Conservation (phyloP, 179 eudicot species). For the Silene coronaria region DNA sequence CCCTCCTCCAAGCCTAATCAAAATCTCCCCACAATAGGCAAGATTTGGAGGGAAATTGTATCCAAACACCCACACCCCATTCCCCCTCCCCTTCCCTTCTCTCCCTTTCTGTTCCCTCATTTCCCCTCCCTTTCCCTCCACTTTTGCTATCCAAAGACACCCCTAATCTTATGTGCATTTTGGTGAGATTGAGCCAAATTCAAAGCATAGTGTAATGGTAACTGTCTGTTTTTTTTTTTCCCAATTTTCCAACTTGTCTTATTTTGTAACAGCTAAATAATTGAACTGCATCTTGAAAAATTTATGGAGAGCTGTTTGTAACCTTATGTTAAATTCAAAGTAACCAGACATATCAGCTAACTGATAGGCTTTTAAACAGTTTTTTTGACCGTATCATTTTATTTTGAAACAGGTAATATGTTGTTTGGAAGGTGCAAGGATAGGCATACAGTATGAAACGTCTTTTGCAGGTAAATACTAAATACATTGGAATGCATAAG, state of each 20-base stretch:
- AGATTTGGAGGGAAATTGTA: too few relatives aligned
- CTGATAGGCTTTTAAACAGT: background rate
- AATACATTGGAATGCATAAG: conserved; percentile 1
- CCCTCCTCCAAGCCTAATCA: too few relatives aligned
- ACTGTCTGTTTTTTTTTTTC: background rate
- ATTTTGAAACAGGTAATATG: conserved; percentile 60
- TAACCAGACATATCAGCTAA: background rate
- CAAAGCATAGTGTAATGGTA: background rate
- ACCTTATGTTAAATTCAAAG: background rate
- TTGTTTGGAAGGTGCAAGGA: conserved; percentile 90
- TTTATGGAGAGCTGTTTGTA: background rate
- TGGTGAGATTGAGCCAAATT: background rate
- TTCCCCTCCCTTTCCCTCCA: too few relatives aligned
- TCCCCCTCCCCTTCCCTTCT: too few relatives aligned
- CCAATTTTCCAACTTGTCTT: background rate
- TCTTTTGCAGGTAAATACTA: conserved; percentile 83
- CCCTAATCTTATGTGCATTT: background rate
- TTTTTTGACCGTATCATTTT: conserved; percentile 2
- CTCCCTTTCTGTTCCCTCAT: too few relatives aligned
- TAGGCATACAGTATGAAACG: conserved; percentile 94
- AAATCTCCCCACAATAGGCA: too few relatives aligned
- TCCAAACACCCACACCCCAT: too few relatives aligned
- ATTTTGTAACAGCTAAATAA: conserved; percentile 4
- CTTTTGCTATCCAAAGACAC: too few relatives aligned
- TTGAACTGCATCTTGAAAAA: background rate